Base-by-base conservation (phyloP, 345 rosid genomes). In the Pelargonium nanum region DNA sequence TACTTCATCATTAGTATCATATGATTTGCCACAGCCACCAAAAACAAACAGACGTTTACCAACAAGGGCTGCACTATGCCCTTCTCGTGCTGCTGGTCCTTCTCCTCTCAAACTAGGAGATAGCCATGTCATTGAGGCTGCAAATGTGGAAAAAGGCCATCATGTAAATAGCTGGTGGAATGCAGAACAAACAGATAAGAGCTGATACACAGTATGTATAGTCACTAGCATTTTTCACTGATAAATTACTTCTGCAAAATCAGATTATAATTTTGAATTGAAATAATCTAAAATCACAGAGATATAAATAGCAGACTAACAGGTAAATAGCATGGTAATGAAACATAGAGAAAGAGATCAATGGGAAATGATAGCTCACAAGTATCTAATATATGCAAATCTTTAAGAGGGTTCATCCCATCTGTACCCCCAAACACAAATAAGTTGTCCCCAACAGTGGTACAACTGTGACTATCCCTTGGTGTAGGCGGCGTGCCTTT, bases 341-440 rank as follows among this genome's bases (percentile, higher is more conserved):
- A 61, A 26, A 52, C 44, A 20, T 13, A 19, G 19, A 6, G 26
- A 25, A 32, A 53, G 57, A 22, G 24, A 50, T n/a, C n/a, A 28
- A 53, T 0, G 1, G 48, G 5, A 59, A 66, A 56, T n/a, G 61
- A 65, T 56, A 40, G 70, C 91, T 84, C 79, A 93, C 99, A 74
- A 44, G 96, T 85, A 58, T 90, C 92, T 58, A 94, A 76, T 69
- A 90, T 80, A 70, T 82, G 73, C 76, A 94, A 74, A 83, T 94
- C 97, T 55, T 72, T 83, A 48, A 94, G 92, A 71, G 92, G 89
- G 26, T 78, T 80, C 65, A 28, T 55, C 56, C 99, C 96, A 80
- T 93, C 97, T 22, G 99, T 89, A 67, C 99, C 99, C 65, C 99
- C 99, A 65, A 93, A 89, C 53, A 93, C 90, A 45, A 69, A 85